These are phyloP conservation scores for Fusarium denticulatum DNA, from an alignment of 2,329 filamentous ascomycete species.

Conservation along the genomic window DNA sequence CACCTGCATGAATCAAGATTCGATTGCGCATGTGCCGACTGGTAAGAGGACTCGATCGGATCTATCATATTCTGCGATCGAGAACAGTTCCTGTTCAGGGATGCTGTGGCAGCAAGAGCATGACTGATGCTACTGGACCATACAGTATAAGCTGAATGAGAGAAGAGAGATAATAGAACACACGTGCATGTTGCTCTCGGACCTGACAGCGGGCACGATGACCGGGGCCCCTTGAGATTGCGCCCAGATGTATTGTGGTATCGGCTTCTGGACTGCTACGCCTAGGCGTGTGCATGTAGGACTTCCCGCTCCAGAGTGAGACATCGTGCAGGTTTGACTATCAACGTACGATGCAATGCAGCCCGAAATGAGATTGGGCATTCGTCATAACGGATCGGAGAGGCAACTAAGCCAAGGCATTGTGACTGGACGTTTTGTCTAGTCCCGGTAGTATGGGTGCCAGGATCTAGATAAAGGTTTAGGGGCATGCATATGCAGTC, in stretches of 20 bases:
- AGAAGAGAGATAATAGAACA: background rate
- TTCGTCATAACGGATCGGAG: background rate
- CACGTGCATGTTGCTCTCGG: background rate
- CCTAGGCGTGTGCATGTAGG: background rate
- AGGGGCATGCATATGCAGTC: background rate
- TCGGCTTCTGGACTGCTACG: background rate
- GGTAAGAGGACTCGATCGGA: background rate
- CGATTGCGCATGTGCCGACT: background rate
- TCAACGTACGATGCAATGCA: background rate
- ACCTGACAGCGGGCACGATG: background rate
- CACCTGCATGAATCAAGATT: conserved; percentile 1
- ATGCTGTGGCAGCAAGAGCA: background rate
- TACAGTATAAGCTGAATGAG: background rate
- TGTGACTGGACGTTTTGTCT: background rate
- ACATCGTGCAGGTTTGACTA: background rate
- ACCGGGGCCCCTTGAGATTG: background rate
- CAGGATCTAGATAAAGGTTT: background rate
- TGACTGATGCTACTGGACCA: background rate
- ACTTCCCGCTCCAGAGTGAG: background rate
- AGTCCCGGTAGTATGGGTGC: background rate
- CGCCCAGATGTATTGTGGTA: background rate
- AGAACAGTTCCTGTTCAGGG: background rate
- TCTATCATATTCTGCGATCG: background rate
- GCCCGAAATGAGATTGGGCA: background rate
- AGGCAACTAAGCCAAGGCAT: background rate